Percentiles rank a stretch among this genome's conserved stretches.
Evolutionary conservation across 371 early-diverging fungal species (phyloP).

Genomic region (Smittium culicis): DNA sequence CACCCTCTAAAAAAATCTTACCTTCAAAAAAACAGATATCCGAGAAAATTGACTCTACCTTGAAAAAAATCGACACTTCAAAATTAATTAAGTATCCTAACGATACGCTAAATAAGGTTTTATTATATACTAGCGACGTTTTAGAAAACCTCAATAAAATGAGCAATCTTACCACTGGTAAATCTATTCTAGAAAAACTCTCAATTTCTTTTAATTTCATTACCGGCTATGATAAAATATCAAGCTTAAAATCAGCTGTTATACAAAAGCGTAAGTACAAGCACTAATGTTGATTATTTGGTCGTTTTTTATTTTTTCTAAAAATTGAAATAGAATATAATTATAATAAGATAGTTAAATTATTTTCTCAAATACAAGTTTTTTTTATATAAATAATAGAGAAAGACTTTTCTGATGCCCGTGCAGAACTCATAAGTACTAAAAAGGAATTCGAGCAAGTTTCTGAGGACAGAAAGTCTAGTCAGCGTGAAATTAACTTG

Average conservation of each 20-base stretch:
- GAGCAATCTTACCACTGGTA: neutral
- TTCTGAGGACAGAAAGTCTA: conserved; percentile 49
- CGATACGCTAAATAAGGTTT: neutral
- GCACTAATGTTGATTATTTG: too few relatives aligned
- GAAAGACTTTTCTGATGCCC: conserved; percentile 39
- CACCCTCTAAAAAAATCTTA: neutral
- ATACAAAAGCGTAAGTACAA: conserved; percentile 24
- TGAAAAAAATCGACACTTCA: neutral
- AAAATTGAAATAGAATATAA: too few relatives aligned
- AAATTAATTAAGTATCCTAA: neutral
- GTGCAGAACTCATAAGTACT: conserved; percentile 42
- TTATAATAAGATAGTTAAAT: too few relatives aligned
- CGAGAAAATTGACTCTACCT: neutral
- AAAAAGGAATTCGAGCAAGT: conserved; percentile 55
- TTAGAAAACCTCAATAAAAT: neutral
- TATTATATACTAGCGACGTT: neutral
- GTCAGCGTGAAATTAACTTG: conserved; percentile 79
- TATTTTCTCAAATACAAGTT: too few relatives aligned
- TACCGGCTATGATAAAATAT: conserved; percentile 72
- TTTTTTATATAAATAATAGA: too few relatives aligned
- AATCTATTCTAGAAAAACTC: conserved; percentile 17
- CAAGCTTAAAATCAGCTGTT: conserved; percentile 54
- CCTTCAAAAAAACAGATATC: neutral
- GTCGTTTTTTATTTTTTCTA: conserved; percentile 65
- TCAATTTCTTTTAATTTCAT: conserved; percentile 50